Evolutionary conservation across 164 flowering plant species (phyloP).

Genomic region (Kalanchoe fedtschenkoi): DNA sequence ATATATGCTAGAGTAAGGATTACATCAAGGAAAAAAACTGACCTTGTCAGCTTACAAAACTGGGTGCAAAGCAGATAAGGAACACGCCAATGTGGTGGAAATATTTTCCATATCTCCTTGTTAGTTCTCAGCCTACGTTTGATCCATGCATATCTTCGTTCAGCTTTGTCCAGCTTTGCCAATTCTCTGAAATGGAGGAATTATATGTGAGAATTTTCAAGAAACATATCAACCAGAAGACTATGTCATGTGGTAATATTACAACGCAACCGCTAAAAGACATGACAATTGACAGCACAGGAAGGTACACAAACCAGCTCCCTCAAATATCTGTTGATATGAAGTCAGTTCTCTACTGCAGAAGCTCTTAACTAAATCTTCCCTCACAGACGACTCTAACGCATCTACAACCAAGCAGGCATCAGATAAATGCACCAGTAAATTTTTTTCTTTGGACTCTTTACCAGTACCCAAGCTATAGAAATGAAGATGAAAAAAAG

Average conservation of each 20-base stretch:
- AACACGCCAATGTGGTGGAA: constrained; percentile 91
- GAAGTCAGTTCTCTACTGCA: constrained; percentile 94
- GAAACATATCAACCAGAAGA: constrained; percentile 32
- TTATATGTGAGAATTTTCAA: constrained; percentile 7
- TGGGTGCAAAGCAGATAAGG: constrained; percentile 85
- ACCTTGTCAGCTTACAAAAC: constrained; percentile 98
- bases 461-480: constrained; percentile 95
- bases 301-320: constrained; percentile 63
- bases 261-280: constrained; percentile 10
- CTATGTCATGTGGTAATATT: background rate
- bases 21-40: constrained; percentile 7
- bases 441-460: constrained; percentile 78
- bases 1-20: background rate
- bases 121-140: constrained; percentile 91
- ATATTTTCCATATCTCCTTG: constrained; percentile 95
- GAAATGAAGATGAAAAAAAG: background rate
- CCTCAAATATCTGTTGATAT: constrained; percentile 94
- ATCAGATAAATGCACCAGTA: constrained; percentile 87
- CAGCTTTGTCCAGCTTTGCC: constrained; percentile 92
- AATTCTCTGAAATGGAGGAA: constrained; percentile 39
- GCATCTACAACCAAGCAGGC: constrained; percentile 99
- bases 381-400: constrained; percentile 93
- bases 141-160: constrained; percentile 97
- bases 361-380: constrained; percentile 86
- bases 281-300: constrained; percentile 9